A percentile compares a stretch with the other conserved stretches of the same genome.
Evolutionary conservation across 1,284 basidiomycete genomes (phyloP).

Genomic region (Boletus mariae): DNA sequence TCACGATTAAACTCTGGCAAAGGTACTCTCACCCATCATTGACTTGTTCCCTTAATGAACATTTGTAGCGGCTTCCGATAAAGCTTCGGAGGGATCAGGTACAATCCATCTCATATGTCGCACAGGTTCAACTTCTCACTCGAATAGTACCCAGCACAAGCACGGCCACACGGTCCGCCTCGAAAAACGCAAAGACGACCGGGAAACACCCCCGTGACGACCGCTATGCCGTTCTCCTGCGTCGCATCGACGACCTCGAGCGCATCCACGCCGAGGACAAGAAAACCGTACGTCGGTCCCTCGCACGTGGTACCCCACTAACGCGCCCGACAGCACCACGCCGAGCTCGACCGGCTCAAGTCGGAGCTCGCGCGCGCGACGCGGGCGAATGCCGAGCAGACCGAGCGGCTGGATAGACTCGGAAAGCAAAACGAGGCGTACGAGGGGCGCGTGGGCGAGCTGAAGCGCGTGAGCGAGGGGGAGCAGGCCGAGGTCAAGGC

Average conservation of each 20-base stretch:
- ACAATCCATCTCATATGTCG: background rate
- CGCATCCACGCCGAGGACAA: slow-evolving; percentile 61
- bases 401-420: slow-evolving; percentile 54
- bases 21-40: slow-evolving; percentile 24
- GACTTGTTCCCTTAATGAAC: background rate
- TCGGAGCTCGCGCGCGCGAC: slow-evolving; percentile 50
- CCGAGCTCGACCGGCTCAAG: slow-evolving; percentile 57
- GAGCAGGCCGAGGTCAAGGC: slow-evolving; percentile 64
- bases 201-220: slow-evolving; percentile 33
- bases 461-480: slow-evolving; percentile 45
- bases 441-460: slow-evolving; percentile 54
- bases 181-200: background rate
- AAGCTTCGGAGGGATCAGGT: slow-evolving; percentile 43
- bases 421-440: slow-evolving; percentile 58
- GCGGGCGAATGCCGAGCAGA: slow-evolving; percentile 48
- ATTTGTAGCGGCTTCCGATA: slow-evolving; percentile 30
- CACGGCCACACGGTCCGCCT: background rate
- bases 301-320: background rate
- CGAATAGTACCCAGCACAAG: slow-evolving; percentile 38
- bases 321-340: slow-evolving; percentile 45
- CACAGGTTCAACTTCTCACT: slow-evolving; percentile 9
- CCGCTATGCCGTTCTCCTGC: slow-evolving; percentile 52
- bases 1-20: slow-evolving; percentile 39
- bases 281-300: slow-evolving; percentile 46
- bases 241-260: slow-evolving; percentile 67